Base-by-base conservation (phyloP, 148 eudicot genomes). In the Camellia granthamiana region DNA sequence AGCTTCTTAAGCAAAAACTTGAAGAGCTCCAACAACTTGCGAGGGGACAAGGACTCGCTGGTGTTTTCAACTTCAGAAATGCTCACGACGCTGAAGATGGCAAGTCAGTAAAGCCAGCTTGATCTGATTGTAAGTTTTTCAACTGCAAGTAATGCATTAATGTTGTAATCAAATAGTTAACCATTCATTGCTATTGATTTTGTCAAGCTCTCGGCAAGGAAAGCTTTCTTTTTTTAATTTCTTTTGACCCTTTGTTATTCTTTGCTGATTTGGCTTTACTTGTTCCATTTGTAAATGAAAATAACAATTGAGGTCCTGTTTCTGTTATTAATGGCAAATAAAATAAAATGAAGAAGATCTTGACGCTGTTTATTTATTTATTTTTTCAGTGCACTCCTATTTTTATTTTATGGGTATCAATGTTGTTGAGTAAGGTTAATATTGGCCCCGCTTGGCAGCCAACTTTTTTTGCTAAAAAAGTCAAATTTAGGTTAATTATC, bases 21-120 rank as follows among this genome's bases (percentile, higher is more conserved):
- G 74, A 78, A 75, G 96, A 92, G 59, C 76, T 92, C 7, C 94
- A 93, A 79, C 85, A 92, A 80, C 89, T 89, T 67, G 85, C 93
- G 5, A 81, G 78, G 75, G 87, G 81, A 75, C 84, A 83, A 78
- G 92, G 97, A 62, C 82, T 91, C 14, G 66, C 89, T 49, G 92
- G 95, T 71, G 83, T 88, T 49, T 88, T 92, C 74, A 85, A 82
- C 76, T 74, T 89, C 54, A 83, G 75, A 78, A 58, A 69, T 41
- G 62, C 80, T 79, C 76, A 83, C 7, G 61, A 83, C 6, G 61
- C 82, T 38, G 84, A 77, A 81, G 75, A 80, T 68, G 82, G 74
- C 60, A 88, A 88, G 77, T 61, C 85, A 61, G 83, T 86, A 61
- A 78, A 83, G 63, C 84, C 86, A 76, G 86, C 90, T 71, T 89